Evolutionary conservation across 345 rosid species (phyloP).

Genomic region (Boechera divaricarpa): DNA sequence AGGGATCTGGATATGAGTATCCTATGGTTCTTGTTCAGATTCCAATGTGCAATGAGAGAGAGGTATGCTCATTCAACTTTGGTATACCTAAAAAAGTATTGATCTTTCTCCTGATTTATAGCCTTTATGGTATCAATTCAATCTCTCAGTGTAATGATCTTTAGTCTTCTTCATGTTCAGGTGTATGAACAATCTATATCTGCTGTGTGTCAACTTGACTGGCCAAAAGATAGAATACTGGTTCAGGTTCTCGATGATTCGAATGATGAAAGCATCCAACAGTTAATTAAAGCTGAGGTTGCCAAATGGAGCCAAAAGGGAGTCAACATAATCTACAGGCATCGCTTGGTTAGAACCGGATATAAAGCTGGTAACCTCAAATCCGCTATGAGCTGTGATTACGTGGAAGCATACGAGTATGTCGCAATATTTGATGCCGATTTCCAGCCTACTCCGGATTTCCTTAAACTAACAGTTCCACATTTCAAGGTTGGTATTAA

Average conservation of each 20-base stretch:
- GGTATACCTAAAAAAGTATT: neutral
- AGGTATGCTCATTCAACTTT: conserved; percentile 50
- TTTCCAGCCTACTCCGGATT: conserved; percentile 78
- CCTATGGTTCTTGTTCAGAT: conserved; percentile 94
- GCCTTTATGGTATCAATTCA: neutral
- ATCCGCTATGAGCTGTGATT: conserved; percentile 85
- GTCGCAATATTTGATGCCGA: conserved; percentile 91
- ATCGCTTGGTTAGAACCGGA: conserved; percentile 77
- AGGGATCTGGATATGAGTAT: conserved; percentile 55
- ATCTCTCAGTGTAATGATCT: conserved; percentile 18
- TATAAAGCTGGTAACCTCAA: conserved; percentile 94
- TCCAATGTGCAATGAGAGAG: conserved; percentile 86
- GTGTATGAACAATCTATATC: conserved; percentile 84
- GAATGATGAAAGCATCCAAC: conserved; percentile 68
- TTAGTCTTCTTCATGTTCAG: conserved; percentile 46
- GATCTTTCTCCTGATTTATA: conserved; percentile 4
- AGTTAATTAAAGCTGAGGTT: conserved; percentile 68
- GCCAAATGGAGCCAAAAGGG: conserved; percentile 73
- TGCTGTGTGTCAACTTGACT: conserved; percentile 85
- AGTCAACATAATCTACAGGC: conserved; percentile 70
- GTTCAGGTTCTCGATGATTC: conserved; percentile 90
- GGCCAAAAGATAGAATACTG: conserved; percentile 74
- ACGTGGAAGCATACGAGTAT: conserved; percentile 72
- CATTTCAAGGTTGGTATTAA: conserved; percentile 68
- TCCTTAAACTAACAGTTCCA: conserved; percentile 74